Conservation (phyloP, 129 eudicot species). For the Solidago caesia region DNA sequence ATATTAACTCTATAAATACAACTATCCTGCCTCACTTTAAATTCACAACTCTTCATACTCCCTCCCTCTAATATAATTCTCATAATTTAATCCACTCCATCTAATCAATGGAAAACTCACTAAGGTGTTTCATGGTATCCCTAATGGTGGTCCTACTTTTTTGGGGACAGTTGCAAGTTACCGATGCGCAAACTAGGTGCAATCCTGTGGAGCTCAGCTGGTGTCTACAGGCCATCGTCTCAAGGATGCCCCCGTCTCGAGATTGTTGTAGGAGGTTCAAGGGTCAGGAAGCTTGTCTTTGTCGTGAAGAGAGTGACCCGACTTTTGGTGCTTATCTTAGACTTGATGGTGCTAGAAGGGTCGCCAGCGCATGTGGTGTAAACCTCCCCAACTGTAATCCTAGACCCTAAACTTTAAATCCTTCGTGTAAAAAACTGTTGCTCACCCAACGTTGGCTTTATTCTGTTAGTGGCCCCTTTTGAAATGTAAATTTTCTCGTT, state of each 20-base stretch:
- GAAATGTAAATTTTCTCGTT: not conserved
- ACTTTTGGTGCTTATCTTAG: constrained; percentile 33
- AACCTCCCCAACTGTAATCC: constrained; percentile 24
- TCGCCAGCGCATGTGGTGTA: constrained; percentile 29
- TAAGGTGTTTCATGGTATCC: not conserved
- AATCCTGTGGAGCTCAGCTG: constrained; percentile 31
- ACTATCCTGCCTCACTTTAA: constrained; percentile 7
- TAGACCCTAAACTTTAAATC: not conserved
- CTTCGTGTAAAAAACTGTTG: too few species aligned
- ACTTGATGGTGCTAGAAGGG: constrained; percentile 34
- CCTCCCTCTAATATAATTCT: not conserved
- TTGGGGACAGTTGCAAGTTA: constrained; percentile 8
- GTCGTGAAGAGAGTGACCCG: constrained; percentile 23
- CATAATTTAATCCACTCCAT: not conserved
- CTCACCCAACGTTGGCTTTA: not conserved
- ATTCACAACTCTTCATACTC: constrained; percentile 12
- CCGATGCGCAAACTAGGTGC: constrained; percentile 20
- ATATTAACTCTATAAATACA: constrained; percentile 30
- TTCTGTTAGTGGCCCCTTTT: not conserved
- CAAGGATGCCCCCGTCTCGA: constrained; percentile 24
- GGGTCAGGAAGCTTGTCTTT: constrained; percentile 30
- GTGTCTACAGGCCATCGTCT: constrained; percentile 36
- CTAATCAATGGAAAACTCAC: constrained; percentile 15
- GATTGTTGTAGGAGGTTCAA: constrained; percentile 24
- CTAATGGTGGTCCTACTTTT: constrained; percentile 17